Evolutionary conservation across 2,329 filamentous ascomycete species (phyloP), one percentile per base, ranked within the genome.

Genomic region (Alternaria sp.): DNA sequence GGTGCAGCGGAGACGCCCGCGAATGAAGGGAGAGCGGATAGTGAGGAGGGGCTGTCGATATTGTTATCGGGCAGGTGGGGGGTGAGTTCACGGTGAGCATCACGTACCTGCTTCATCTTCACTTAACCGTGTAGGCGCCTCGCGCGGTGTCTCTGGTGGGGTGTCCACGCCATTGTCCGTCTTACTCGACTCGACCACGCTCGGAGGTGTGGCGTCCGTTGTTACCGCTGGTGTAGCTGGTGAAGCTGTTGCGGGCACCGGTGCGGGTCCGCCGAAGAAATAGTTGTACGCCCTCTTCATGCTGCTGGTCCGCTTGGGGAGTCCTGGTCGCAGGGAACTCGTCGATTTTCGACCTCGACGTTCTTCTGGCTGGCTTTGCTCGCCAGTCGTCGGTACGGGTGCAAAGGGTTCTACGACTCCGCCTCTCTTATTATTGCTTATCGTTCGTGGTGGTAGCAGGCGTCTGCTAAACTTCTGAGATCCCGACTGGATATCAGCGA

Each of bases 261-360:
- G 64, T 27, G 66, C 51, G 22, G 46, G 41, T 43, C 69, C 71
- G 48, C 77, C 77, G 60, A 80, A 80, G 53, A 80, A 79, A 62
- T 79, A 80, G 65, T 78, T 77, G 71, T 79, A 79, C 10, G 77
- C 77, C 59, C 77, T 71, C 62, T 72, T 71, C 78, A 80, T 80
- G 51, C 76, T 79, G 77, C 73, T 76, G 27, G 70, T 74, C 28
- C 77, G 74, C 59, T 76, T 77, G 57, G 74, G 75, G 20, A 78
- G 66, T 63, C 71, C 71, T n/a, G 76, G 76, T 50, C 76, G 72
- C 51, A 64, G 59, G 49, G 70, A 70, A 38, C 45, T 72, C 11
- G 72, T 71, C 32, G 76, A 77, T 59, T 71, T 74, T 20, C 76
- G 75, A 57, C 75, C 74, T 70, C 73, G 63, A 49, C 73, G 69